phyloP scores from a whole-genome alignment of 495 filamentous ascomycete genomes.

The Penicillium argentinense region DNA sequence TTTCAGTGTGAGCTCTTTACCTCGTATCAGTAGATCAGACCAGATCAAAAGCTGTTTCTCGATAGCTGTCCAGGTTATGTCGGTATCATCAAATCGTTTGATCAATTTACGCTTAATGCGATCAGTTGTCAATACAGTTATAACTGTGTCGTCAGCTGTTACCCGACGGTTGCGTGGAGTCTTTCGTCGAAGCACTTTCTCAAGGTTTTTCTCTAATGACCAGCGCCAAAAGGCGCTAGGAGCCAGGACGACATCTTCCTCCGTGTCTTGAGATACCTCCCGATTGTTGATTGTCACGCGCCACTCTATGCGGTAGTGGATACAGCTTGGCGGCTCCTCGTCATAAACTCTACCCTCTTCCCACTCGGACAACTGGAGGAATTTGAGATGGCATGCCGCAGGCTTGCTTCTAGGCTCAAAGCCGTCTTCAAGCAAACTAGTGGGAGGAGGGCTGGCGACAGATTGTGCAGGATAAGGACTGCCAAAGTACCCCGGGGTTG shows the following conservation, averaged over 20 bases:
- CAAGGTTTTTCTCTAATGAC: constrained; percentile 8
- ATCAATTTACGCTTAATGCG: constrained; percentile 14
- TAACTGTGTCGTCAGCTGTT: constrained; percentile 12
- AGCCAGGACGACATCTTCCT: constrained; percentile 24
- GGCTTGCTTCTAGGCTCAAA: not conserved
- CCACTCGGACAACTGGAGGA: constrained; percentile 14
- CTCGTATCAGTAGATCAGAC: constrained; percentile 3
- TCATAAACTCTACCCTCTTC: constrained; percentile 26
- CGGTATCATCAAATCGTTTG: constrained; percentile 16
- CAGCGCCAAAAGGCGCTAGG: constrained; percentile 24
- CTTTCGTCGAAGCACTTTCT: constrained; percentile 5
- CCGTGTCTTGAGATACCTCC: constrained; percentile 26
- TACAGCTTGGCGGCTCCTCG: constrained; percentile 29
- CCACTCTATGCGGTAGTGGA: constrained; percentile 40
- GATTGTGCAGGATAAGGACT: constrained; percentile 3
- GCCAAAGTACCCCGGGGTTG: constrained; percentile 8
- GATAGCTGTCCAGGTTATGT: constrained; percentile 15
- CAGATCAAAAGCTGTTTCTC: constrained; percentile 19
- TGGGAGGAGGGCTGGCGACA: not conserved
- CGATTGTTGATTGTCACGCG: constrained; percentile 30
- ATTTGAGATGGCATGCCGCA: not conserved
- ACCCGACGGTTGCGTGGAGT: constrained; percentile 3
- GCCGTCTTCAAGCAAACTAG: constrained; percentile 1
- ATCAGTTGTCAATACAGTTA: constrained; percentile 8
- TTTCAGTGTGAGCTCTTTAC: constrained; percentile 14